A percentile compares a stretch with the other conserved stretches of the same genome.
Conservation (phyloP, 805 yeast genomes). For the Zygotorulaspora sp. region DNA sequence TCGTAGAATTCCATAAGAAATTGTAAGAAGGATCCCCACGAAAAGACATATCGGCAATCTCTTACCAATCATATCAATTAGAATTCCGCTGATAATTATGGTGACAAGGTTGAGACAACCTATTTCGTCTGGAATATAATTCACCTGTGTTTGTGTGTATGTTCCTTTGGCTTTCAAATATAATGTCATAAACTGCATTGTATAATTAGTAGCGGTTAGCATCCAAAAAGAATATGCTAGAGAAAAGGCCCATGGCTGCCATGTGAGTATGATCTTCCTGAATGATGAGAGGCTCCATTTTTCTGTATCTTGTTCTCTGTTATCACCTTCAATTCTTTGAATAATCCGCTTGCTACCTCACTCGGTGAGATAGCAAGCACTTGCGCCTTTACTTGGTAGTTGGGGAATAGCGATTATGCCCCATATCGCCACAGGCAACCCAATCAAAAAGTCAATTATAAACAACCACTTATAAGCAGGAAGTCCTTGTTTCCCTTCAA, state of each 20-base stretch:
- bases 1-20: conserved; percentile 7
- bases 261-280: conserved; percentile 5
- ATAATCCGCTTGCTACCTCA: conserved; percentile 7
- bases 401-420: conserved; percentile 53
- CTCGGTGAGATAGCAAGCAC: conserved; percentile 7
- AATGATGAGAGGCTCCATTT: conserved; percentile 4
- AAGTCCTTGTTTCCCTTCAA: conserved; percentile 42
- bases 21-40: conserved; percentile 7
- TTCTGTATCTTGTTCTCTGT: conserved; percentile 5
- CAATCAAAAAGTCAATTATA: conserved; percentile 50
- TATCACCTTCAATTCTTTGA: conserved; percentile 9
- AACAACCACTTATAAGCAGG: conserved; percentile 58
- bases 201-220: conserved; percentile 26
- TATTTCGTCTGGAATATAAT: conserved; percentile 15
- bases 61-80: conserved; percentile 25
- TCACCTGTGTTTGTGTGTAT: conserved; percentile 16
- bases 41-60: conserved; percentile 17
- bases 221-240: conserved; percentile 28
- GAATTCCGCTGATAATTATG: conserved; percentile 17
- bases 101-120: conserved; percentile 10
- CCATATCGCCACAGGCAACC: conserved; percentile 46
- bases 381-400: conserved; percentile 37
- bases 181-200: conserved; percentile 27
- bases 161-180: conserved; percentile 10
- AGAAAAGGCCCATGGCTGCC: conserved; percentile 23